phyloP scores from a whole-genome alignment of 2,329 filamentous ascomycete genomes.

The Verticillium albo-atrum region DNA sequence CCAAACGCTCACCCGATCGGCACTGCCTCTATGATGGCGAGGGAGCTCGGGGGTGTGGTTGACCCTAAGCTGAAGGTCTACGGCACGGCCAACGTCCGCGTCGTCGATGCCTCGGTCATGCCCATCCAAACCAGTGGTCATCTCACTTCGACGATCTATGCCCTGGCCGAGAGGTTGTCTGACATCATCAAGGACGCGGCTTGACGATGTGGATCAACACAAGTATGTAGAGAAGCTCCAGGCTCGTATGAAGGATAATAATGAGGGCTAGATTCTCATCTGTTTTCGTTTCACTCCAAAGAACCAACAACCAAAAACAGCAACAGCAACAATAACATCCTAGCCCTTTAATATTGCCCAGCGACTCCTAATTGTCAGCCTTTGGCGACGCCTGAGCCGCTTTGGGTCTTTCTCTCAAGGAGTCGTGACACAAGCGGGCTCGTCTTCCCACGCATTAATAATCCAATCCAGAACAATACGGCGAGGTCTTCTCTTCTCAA shows the following conservation, averaged over 20 bases:
- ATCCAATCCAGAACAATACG: neutral
- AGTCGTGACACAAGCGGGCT: neutral
- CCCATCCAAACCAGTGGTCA: constrained; percentile 44
- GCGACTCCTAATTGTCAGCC: neutral
- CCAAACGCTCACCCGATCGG: constrained; percentile 40
- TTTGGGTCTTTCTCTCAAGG: neutral
- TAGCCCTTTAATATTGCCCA: neutral
- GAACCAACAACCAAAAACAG: too few species aligned
- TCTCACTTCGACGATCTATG: constrained; percentile 48
- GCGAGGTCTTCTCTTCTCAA: neutral
- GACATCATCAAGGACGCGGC: constrained; percentile 18
- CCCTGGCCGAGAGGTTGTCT: constrained; percentile 42
- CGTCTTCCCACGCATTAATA: neutral
- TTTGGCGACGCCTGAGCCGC: neutral
- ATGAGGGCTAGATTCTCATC: neutral
- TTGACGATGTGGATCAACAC: neutral
- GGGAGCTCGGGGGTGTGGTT: constrained; percentile 44
- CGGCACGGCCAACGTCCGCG: constrained; percentile 42
- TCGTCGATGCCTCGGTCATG: constrained; percentile 44
- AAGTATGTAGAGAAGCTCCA: too few species aligned
- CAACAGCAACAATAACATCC: too few species aligned
- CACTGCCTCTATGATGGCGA: constrained; percentile 46
- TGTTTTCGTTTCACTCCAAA: too few species aligned
- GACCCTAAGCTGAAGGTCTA: constrained; percentile 42
- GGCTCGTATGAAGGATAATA: too few species aligned